Percentiles rank a stretch among this genome's conserved stretches.
phyloP scores from a whole-genome alignment of 345 rosid genomes.

The Erucastrum elatum region DNA sequence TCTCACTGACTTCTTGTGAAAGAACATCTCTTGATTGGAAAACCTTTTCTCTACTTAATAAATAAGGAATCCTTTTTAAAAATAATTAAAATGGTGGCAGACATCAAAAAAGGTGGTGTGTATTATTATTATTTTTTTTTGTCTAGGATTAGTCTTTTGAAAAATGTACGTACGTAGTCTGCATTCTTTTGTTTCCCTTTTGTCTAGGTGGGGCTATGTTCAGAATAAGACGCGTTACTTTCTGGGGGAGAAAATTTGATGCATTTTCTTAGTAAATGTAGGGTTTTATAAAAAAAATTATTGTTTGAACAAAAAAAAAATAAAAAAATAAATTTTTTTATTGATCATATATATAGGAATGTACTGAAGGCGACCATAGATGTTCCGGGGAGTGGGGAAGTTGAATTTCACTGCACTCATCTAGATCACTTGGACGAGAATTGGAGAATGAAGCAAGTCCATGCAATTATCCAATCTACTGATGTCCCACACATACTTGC shows the following conservation, averaged over 20 bases:
- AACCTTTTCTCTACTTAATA: background rate
- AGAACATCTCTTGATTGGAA: background rate
- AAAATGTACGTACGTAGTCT: background rate
- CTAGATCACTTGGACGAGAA: conserved; percentile 89
- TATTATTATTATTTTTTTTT: background rate
- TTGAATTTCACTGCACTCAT: conserved; percentile 85
- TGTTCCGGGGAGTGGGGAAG: conserved; percentile 73
- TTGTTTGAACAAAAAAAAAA: no score
- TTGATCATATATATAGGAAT: conserved; percentile 48
- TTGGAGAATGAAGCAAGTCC: conserved; percentile 94
- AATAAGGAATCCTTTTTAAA: background rate
- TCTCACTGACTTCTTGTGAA: conserved; percentile 27
- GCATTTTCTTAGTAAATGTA: background rate
- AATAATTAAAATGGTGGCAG: conserved; percentile 22
- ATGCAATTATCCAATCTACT: conserved; percentile 63
- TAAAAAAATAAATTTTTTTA: background rate
- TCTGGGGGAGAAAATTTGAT: background rate
- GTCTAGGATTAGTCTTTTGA: background rate
- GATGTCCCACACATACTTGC: conserved; percentile 74
- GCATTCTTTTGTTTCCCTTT: background rate
- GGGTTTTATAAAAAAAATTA: background rate
- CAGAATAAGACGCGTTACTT: background rate
- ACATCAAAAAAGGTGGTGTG: conserved; percentile 25
- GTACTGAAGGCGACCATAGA: conserved; percentile 81
- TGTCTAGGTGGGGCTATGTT: background rate